These are phyloP conservation scores for Botrytis elliptica DNA, from an alignment of 2,329 filamentous ascomycete species.

Conservation along the genomic window DNA sequence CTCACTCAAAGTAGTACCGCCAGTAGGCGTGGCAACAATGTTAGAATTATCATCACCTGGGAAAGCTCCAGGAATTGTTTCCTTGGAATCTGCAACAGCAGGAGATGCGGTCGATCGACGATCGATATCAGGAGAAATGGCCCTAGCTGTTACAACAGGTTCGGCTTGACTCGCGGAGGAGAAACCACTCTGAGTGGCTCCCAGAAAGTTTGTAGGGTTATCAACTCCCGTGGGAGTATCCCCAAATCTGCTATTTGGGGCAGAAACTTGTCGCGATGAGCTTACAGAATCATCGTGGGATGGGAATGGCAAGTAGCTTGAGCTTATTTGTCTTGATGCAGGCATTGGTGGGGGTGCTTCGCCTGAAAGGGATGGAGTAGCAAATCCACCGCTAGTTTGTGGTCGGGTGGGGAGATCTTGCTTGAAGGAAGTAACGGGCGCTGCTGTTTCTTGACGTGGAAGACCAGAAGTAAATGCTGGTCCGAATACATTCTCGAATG, in stretches of 20 bases:
- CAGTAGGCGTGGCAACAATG: conserved; percentile 49
- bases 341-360: conserved; percentile 60
- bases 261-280: conserved; percentile 76
- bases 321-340: conserved; percentile 74
- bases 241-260: conserved; percentile 65
- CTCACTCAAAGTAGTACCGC: conserved; percentile 48
- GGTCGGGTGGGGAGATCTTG: conserved; percentile 39
- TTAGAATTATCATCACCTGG: conserved; percentile 48
- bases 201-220: conserved; percentile 41
- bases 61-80: conserved; percentile 52
- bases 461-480: conserved; percentile 55
- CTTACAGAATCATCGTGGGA: conserved; percentile 66
- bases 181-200: conserved; percentile 36
- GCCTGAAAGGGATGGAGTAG: conserved; percentile 57
- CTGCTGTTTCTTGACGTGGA: conserved; percentile 41
- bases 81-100: conserved; percentile 37
- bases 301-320: conserved; percentile 70
- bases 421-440: conserved; percentile 61
- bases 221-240: conserved; percentile 44
- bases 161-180: conserved; percentile 33
- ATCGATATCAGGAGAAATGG: conserved; percentile 36
- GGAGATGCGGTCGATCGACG: conserved; percentile 37
- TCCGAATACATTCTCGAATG: conserved; percentile 86
- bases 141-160: conserved; percentile 29
- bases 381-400: conserved; percentile 32